phyloP scores from a whole-genome alignment of 768 basidiomycete genomes.

The Mycena haematopus region DNA sequence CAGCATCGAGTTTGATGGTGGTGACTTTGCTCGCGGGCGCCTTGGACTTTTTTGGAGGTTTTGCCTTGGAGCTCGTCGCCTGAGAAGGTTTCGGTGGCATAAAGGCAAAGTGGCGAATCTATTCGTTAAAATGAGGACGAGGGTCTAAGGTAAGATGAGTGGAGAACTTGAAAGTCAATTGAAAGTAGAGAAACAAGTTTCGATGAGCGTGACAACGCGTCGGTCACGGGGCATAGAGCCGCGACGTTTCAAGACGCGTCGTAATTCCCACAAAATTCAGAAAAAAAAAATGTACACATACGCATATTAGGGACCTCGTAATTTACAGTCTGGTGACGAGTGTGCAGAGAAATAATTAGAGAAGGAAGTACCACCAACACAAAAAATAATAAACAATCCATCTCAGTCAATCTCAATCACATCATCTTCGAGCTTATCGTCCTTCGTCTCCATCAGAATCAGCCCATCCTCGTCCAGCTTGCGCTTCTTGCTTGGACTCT shows the following conservation, averaged over 20 bases:
- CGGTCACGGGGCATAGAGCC: neutral
- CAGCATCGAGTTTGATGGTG: constrained; percentile 22
- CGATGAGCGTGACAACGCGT: neutral
- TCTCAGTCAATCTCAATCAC: constrained; percentile 63
- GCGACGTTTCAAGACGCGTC: too few relatives aligned
- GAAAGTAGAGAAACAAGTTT: neutral
- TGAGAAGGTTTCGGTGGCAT: constrained; percentile 20
- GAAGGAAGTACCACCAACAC: neutral
- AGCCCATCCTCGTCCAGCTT: constrained; percentile 78
- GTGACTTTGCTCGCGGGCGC: constrained; percentile 18
- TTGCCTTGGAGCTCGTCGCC: neutral
- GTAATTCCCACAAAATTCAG: too few relatives aligned
- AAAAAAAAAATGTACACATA: too few relatives aligned
- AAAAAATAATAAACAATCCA: neutral
- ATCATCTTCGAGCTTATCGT: constrained; percentile 62
- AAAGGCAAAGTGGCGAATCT: neutral
- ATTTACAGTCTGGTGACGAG: too few relatives aligned
- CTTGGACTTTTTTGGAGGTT: constrained; percentile 20
- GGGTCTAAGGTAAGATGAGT: neutral
- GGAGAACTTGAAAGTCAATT: too few relatives aligned
- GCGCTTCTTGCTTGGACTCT: constrained; percentile 69
- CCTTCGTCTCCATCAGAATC: constrained; percentile 64
- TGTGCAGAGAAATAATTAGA: neutral
- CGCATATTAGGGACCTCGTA: too few relatives aligned
- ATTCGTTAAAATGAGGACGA: neutral